Base-by-base conservation (phyloP, 768 basidiomycete genomes). In the Leccinum arenicola region DNA sequence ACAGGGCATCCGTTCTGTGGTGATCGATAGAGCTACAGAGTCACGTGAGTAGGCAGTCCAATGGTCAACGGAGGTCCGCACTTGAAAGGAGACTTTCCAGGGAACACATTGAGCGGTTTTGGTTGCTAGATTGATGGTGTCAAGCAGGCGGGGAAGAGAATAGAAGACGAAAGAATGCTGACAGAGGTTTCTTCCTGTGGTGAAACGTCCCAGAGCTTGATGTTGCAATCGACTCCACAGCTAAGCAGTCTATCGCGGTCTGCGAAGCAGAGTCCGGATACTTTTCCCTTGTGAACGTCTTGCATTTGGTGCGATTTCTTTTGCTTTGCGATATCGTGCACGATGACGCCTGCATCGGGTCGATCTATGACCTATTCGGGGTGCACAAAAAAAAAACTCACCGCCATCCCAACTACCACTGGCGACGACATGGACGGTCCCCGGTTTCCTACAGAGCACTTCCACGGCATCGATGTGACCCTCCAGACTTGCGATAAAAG, bases 351-450 rank as follows among this genome's bases (percentile, higher is more conserved):
- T 95, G 58, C 50, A 27, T 27, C 10, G 4, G 7, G 43, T 63
- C 29, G 21, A 52, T 45, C 5, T 10, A 52, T 6, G 33, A 15
- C 15, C 6, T 27, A 48, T 58, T 31, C 10, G 3, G 27, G 38
- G 60, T 2, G 21, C 48, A 2, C 40, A 6, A 45, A 45, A 45
- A 45, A 54, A 51, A 53, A 61, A 82, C 86, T 71, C 63, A 93
- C 92, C 91, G 77, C 97, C 97, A 71, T 98, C 95, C 83, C 95
- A 98, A 64, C 92, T 91, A 21, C 92, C 95, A 68, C 93, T 96
- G 0, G 92, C 95, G 19, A 98, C 81, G 27, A 86, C 80, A 17
- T 85, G 86, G 23, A 97, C 76, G 1, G 89, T 84, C 17, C 86
- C 84, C 19, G 87, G 85, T 61, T 85, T 88, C 65, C 84, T 86